Percentiles rank a stretch among this genome's conserved stretches.
phyloP scores from a whole-genome alignment of 306 rosid species.

The cucumber (Cucumis sativus) region DNA sequence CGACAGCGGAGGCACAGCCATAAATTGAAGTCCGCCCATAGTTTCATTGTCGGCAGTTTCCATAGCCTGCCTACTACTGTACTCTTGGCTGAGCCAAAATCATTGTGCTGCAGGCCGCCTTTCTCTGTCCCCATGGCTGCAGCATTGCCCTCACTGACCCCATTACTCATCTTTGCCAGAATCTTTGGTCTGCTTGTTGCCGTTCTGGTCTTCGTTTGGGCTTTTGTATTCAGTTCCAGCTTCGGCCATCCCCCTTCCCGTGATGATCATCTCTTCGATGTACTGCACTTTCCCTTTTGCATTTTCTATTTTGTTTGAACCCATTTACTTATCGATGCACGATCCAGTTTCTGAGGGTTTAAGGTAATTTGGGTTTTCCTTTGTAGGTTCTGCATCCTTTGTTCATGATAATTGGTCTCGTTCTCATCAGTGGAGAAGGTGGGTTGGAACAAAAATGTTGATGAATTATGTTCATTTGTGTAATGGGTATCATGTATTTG shows the following conservation, averaged over 20 bases:
- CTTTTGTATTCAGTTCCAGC: conserved; percentile 51
- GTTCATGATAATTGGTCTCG: conserved; percentile 81
- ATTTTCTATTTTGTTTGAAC: not conserved
- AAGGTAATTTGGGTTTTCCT: not conserved
- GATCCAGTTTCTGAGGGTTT: not conserved
- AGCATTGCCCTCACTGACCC: conserved; percentile 16
- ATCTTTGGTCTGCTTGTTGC: conserved; percentile 46
- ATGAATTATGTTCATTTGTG: not conserved
- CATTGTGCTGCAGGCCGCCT: not conserved
- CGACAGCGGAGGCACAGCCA: not conserved
- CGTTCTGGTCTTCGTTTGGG: conserved; percentile 53
- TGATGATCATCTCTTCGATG: conserved; percentile 39
- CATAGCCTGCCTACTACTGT: not conserved
- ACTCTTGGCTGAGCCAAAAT: not conserved
- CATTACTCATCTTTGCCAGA: conserved; percentile 48
- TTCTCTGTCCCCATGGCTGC: conserved; percentile 29
- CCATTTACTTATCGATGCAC: not conserved
- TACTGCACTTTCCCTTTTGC: conserved; percentile 7
- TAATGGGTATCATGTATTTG: conserved; percentile 4
- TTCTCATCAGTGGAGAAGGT: conserved; percentile 89
- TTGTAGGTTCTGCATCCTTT: conserved; percentile 81
- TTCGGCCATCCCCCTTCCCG: conserved; percentile 44
- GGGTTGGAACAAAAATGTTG: conserved; percentile 3
- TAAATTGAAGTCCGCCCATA: conserved; percentile 8
- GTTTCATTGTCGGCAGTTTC: conserved; percentile 21